Evolutionary conservation across 2,329 filamentous ascomycete species (phyloP), one percentile per base, ranked within the genome.

Genomic region (Thelonectria blattea): DNA sequence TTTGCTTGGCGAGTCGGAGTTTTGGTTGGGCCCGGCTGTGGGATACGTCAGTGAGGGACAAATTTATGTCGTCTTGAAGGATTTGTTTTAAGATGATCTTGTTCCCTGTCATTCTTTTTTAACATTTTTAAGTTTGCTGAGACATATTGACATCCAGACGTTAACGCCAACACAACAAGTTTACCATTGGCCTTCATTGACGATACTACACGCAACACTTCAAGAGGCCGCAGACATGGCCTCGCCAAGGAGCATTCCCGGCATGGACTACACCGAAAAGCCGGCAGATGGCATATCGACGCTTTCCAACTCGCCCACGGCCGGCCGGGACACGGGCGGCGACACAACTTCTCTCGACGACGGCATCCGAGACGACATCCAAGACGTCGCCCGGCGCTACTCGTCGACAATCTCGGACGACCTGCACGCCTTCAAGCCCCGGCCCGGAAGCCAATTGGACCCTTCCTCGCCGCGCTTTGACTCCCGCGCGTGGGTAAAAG

Each of bases 391-490:
- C 2, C 61, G 60, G 2, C 65, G 63, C 15, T 50, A 66, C 3
- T 66, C 66, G 0, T 59, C 61, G 10, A 65, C 63, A 39, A 61
- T 56, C 1, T 64, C 50, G 9, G 30, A 52, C 0, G 65, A 70
- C 27, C 30, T 69, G 0, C 34, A 67, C 6, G 68, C 66, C 7
- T 60, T 70, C 10, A 66, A 54, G 8, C 71, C 70, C 0, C 42
- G 61, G 17, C 58, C 65, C 1, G 69, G 67, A 5, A 65, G 62
- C 1, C 56, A 43, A 43, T 49, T 74, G 1, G 69, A 74, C 14
- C 71, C 71, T 1, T 53, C 46, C 14, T 74, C 71, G 0, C 39
- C 69, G 10, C 66, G 52, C 9, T 74, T 74, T 20, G 66, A 74
- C 32, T 50, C 70, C 1, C 49, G 56, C 7, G 66, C 60, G 32